These are phyloP conservation scores for Tolypocladium paradoxum DNA, from an alignment of 2,329 filamentous ascomycete genomes.

Conservation along the genomic window DNA sequence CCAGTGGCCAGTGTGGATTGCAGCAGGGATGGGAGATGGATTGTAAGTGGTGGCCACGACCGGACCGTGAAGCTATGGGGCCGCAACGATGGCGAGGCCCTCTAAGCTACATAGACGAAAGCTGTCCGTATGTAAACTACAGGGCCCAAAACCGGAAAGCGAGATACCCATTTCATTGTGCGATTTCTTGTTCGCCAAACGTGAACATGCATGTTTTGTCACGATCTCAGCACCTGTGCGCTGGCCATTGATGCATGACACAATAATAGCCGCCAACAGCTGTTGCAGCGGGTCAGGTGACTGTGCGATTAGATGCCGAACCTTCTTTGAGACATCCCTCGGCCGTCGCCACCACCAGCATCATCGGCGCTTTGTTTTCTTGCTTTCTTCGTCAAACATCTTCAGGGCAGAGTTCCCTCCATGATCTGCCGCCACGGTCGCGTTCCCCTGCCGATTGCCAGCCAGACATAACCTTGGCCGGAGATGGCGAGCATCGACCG, in stretches of 20 bases:
- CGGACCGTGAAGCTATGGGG: slow-evolving; percentile 95
- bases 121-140: neutral
- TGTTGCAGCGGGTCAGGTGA: slow-evolving; percentile 7
- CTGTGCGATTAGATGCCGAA: slow-evolving; percentile 12
- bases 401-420: slow-evolving; percentile 4
- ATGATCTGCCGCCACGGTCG: slow-evolving; percentile 13
- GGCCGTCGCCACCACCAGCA: neutral
- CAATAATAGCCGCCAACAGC: neutral
- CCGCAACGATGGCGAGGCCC: slow-evolving; percentile 58
- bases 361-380: neutral
- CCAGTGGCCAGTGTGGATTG: slow-evolving; percentile 89
- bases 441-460: slow-evolving; percentile 10
- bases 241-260: neutral
- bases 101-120: slow-evolving; percentile 19
- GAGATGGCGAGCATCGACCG: slow-evolving; percentile 50
- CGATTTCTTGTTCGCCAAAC: neutral
- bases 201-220: neutral
- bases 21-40: slow-evolving; percentile 77
- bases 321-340: neutral
- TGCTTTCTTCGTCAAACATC: neutral
- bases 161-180: neutral
- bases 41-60: slow-evolving; percentile 89
- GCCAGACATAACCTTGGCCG: slow-evolving; percentile 12
- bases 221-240: neutral
- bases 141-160: neutral